These are phyloP conservation scores for Debaryomycetaceae sp. DNA, from an alignment of 1,139 yeast species.

Conservation along the genomic window DNA sequence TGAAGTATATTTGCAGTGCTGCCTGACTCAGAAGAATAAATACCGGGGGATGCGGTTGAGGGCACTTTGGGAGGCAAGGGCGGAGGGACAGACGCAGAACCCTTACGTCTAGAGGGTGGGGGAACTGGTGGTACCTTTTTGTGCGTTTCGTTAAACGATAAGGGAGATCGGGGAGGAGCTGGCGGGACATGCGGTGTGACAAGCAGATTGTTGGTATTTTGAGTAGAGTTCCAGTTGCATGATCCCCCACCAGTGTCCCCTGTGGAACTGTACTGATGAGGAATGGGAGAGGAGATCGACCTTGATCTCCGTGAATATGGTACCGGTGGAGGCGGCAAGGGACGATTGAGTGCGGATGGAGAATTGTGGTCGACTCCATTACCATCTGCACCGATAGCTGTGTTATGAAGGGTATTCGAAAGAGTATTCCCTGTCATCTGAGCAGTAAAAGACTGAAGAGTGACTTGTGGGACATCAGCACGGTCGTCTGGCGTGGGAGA, in stretches of 20 bases:
- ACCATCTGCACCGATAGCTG: conserved; percentile 13
- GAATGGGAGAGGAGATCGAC: conserved; percentile 44
- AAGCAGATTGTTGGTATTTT: conserved; percentile 6
- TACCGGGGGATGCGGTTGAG: not conserved
- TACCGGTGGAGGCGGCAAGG: conserved; percentile 40
- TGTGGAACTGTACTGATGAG: conserved; percentile 21
- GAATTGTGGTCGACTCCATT: conserved; percentile 20
- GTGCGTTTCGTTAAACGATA: conserved; percentile 1
- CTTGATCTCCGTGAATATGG: conserved; percentile 36
- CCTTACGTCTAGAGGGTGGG: conserved; percentile 40
- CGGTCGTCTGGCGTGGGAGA: conserved; percentile 15
- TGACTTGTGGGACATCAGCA: conserved; percentile 21
- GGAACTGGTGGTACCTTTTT: conserved; percentile 28
- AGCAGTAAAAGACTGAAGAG: conserved; percentile 40
- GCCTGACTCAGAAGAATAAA: conserved; percentile 15
- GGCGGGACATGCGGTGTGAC: conserved; percentile 13
- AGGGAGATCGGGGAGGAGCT: conserved; percentile 13
- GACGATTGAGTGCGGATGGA: conserved; percentile 21
- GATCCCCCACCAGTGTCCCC: not conserved
- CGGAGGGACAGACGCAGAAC: conserved; percentile 17
- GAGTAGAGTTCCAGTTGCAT: conserved; percentile 6
- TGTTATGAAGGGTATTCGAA: conserved; percentile 36
- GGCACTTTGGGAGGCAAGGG: conserved; percentile 27
- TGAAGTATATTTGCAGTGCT: conserved; percentile 54
- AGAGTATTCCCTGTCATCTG: conserved; percentile 46